These are phyloP conservation scores for Trametes elegans DNA, from an alignment of 768 basidiomycete genomes.

Conservation along the genomic window DNA sequence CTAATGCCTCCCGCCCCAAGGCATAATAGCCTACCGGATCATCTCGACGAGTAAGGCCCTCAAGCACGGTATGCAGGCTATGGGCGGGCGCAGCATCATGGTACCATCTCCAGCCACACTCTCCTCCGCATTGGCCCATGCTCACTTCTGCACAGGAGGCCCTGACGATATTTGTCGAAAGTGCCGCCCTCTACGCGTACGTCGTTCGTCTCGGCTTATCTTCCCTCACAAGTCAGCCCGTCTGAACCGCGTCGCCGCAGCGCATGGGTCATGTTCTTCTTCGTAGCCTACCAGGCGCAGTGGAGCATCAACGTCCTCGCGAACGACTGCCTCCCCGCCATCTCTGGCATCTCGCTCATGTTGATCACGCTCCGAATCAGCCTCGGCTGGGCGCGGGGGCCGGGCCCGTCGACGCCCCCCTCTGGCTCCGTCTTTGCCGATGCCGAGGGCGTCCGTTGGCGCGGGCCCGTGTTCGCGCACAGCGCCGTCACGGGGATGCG, in stretches of 20 bases:
- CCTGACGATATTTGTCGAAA: not conserved
- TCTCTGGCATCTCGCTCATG: not conserved
- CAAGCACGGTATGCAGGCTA: not conserved
- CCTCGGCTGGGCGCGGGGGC: slow-evolving; percentile 1
- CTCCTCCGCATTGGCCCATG: not conserved
- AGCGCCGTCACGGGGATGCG: not conserved
- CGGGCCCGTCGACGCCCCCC: not conserved
- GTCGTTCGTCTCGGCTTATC: not conserved
- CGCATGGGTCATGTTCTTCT: not conserved
- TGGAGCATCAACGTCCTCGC: not conserved
- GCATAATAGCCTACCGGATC: not conserved
- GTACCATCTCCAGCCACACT: not conserved
- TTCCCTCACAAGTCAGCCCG: not conserved
- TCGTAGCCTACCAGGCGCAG: not conserved
- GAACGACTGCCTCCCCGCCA: not conserved
- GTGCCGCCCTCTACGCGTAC: not conserved
- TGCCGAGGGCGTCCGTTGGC: no score
- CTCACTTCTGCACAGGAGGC: not conserved
- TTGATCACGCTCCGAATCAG: not conserved
- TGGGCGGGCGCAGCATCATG: not conserved
- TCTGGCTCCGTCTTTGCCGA: not conserved
- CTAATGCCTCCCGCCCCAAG: not conserved
- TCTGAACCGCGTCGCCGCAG: no score
- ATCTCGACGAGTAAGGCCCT: not conserved
- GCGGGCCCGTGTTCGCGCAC: not conserved